Evolutionary conservation across 2,329 filamentous ascomycete genomes (phyloP), one percentile per base, ranked within the genome.

Genomic region (Epicoccum sorghinum): DNA sequence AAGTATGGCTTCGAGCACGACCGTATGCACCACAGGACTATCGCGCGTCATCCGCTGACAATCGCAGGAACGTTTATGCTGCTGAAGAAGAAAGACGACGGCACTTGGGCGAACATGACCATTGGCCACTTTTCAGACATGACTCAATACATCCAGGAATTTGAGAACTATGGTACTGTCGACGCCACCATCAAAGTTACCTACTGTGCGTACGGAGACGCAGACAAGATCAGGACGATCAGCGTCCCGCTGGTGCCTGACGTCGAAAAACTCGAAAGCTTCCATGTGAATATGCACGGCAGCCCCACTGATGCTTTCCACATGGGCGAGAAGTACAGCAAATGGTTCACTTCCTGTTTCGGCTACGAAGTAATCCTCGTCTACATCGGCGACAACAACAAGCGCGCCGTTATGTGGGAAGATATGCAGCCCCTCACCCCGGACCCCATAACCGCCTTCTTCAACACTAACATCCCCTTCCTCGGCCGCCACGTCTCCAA

Each of bases 1-100:
- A 72, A 71, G 51, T 64, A 78, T 67, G 79, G 79, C 56, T 78
- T 81, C 51, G 66, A 74, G 25, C 75, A 79, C 55, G 79, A 81
- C 58, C 68, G 79, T 55, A 69, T 63, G 30, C 33, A 23, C 22
- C 18, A 39, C 38, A 14, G 10, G 40, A 12, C 4, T n/a, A 22
- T 29, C 40, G 33, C 36, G 47, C 24, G n/a, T 24, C 7, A 29
- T 23, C n/a, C 39, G 6, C 37, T 47, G 22, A 53, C 50, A 50
- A 4, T 12, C 7, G 7, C 37, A 72, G 68, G 69, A 7, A 55
- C 56, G 2, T 74, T 73, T 39, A 72, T 80, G 76, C 61, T 81
- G 5, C 67, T 79, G 14, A 66, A 78, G 44, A 68, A 73, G 10
- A 73, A 70, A 22, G 57, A 69, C 2, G 70, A 72, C 27, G 68